A percentile compares a stretch with the other conserved stretches of the same genome.
phyloP scores from a whole-genome alignment of 2,329 filamentous ascomycete genomes.

The Colletotrichum orbiculare region DNA sequence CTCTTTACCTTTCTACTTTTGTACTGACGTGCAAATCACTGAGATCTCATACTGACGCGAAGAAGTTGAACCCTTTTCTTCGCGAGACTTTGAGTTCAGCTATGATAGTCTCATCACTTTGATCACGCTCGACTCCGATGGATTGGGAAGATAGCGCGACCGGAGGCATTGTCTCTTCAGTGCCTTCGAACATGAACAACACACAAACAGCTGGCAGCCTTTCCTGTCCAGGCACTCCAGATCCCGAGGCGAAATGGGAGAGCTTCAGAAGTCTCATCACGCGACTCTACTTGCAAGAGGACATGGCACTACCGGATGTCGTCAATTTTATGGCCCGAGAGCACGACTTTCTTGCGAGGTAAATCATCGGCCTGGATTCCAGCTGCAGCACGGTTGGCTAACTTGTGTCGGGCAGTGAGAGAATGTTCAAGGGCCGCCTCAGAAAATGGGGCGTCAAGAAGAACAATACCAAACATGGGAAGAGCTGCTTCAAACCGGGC shows the following conservation, averaged over 20 bases:
- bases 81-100: no score
- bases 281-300: neutral
- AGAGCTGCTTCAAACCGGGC: no score
- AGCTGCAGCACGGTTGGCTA: neutral
- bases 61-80: no score
- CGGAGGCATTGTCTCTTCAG: neutral
- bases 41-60: no score
- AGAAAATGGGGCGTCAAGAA: neutral
- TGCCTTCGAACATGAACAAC: neutral
- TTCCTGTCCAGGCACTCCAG: neutral
- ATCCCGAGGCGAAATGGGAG: neutral
- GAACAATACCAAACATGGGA: no score
- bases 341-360: neutral
- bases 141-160: neutral
- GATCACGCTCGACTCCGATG: no score
- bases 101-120: no score
- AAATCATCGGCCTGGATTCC: neutral
- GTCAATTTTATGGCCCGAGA: neutral
- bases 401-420: neutral
- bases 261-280: neutral
- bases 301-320: neutral
- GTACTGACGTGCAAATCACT: no score
- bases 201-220: neutral
- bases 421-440: slow-evolving; percentile 1
- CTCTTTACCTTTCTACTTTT: no score